Evolutionary conservation across 2,329 filamentous ascomycete genomes (phyloP).

Genomic region (Fusarium tupiense): DNA sequence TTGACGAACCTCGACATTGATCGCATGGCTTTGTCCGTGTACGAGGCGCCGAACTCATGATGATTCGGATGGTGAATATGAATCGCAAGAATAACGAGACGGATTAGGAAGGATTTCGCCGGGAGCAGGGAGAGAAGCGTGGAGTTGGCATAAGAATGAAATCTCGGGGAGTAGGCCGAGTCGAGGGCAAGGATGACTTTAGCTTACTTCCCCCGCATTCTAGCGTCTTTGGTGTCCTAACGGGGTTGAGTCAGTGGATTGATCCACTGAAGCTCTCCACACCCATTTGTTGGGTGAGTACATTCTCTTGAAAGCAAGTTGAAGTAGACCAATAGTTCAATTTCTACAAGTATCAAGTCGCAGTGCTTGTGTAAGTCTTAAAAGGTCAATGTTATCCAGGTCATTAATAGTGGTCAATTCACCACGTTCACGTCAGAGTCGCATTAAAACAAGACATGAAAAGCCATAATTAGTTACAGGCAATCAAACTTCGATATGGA

Average conservation of each 20-base stretch:
- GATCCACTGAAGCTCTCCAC: not conserved
- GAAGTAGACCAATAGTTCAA: no score
- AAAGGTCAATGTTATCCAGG: no score
- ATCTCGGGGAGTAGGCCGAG: not conserved
- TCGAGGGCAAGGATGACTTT: not conserved
- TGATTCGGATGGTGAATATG: not conserved
- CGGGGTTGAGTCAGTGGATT: not conserved
- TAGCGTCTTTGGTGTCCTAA: not conserved
- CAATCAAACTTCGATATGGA: rapidly evolving
- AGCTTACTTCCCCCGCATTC: not conserved
- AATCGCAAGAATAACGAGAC: not conserved
- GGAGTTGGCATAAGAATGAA: not conserved
- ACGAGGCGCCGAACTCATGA: not conserved
- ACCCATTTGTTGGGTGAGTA: not conserved
- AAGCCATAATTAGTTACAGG: not conserved
- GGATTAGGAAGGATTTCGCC: not conserved
- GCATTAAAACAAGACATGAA: no score
- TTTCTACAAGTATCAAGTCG: not conserved
- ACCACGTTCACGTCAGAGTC: no score
- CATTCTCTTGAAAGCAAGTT: no score
- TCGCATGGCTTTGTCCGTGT: not conserved
- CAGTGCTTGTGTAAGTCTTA: no score
- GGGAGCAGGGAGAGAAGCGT: not conserved
- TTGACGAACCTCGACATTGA: not conserved
- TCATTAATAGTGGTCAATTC: no score